These are phyloP conservation scores for Russula earlei DNA, from an alignment of 768 basidiomycete species.

Conservation along the genomic window DNA sequence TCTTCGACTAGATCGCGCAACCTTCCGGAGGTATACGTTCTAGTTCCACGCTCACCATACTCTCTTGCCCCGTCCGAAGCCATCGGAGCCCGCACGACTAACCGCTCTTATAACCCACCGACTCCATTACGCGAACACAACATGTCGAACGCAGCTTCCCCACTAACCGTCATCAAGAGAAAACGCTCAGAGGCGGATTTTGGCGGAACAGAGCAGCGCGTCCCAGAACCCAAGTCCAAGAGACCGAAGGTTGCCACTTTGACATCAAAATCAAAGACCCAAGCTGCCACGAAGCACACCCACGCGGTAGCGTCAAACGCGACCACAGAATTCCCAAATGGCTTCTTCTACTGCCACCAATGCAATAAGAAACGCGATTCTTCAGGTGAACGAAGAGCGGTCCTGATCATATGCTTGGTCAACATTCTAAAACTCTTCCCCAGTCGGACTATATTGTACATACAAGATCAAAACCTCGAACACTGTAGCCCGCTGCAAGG, in stretches of 20 bases:
- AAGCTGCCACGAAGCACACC: neutral
- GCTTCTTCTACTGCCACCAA: conserved; percentile 57
- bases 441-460: conserved; percentile 35
- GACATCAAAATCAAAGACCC: conserved; percentile 26
- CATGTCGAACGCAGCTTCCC: conserved; percentile 7
- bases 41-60: conserved; percentile 45
- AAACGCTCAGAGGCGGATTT: conserved; percentile 20
- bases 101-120: neutral
- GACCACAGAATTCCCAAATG: conserved; percentile 29
- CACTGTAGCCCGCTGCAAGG: conserved; percentile 38
- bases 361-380: conserved; percentile 54
- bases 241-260: conserved; percentile 30
- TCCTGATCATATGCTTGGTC: neutral
- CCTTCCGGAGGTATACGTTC: conserved; percentile 44
- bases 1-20: conserved; percentile 26
- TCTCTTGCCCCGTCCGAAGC: conserved; percentile 7
- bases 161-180: conserved; percentile 20
- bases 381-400: conserved; percentile 30
- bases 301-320: conserved; percentile 4
- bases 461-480: conserved; percentile 19
- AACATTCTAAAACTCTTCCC: neutral
- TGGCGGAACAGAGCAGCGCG: neutral
- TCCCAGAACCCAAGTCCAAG: conserved; percentile 30
- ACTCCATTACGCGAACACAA: conserved; percentile 23
- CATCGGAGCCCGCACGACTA: conserved; percentile 20